Evolutionary conservation across 2,329 filamentous ascomycete genomes (phyloP).

Genomic region (Massarina eburnea): DNA sequence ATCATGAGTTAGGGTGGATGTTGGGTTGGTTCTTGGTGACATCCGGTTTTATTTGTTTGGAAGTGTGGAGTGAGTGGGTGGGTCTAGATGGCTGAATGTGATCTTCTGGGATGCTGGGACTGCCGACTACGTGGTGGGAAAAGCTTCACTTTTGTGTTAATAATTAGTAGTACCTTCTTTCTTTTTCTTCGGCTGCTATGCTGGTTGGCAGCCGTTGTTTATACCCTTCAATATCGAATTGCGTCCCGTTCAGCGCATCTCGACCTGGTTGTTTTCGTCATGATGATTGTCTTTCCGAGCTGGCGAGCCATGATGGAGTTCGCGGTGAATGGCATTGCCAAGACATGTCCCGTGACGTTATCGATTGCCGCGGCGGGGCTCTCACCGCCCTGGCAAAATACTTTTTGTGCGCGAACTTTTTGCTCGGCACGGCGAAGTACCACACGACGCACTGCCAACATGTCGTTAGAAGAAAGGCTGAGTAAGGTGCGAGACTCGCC

Average conservation of each 20-base stretch:
- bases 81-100: too few species aligned
- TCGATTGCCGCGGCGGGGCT: constrained; percentile 11
- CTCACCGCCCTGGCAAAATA: constrained; percentile 19
- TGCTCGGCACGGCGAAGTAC: constrained; percentile 5
- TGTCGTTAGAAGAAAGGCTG: constrained; percentile 82
- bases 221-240: constrained; percentile 8
- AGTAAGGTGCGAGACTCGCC: constrained; percentile 92
- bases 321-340: neutral
- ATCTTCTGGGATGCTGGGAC: too few species aligned
- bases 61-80: too few species aligned
- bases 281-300: too few species aligned
- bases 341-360: constrained; percentile 7
- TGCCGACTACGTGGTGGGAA: too few species aligned
- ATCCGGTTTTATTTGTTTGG: too few species aligned
- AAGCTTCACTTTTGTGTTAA: constrained; percentile 1
- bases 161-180: neutral
- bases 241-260: too few species aligned
- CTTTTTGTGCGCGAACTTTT: constrained; percentile 23
- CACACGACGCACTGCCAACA: constrained; percentile 28
- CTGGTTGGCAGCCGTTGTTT: constrained; percentile 3
- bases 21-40: too few species aligned
- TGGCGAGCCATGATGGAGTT: neutral
- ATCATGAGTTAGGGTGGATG: too few species aligned
- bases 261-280: too few species aligned
- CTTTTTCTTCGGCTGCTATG: neutral